These are phyloP conservation scores for Parasitella parasitica DNA, from an alignment of 371 early-diverging fungal species.

Conservation along the genomic window DNA sequence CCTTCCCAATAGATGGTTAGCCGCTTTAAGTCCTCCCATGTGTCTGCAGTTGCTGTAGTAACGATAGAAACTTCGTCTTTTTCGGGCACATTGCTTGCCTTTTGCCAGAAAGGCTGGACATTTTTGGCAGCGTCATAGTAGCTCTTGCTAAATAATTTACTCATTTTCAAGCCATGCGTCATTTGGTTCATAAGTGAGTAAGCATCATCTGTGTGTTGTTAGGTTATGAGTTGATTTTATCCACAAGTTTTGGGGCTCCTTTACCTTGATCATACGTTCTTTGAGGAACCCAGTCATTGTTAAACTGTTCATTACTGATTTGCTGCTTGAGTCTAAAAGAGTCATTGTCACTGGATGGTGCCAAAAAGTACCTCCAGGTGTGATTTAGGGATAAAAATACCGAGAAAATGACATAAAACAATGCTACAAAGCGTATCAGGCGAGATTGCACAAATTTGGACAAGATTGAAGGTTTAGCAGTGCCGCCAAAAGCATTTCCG, in stretches of 20 bases:
- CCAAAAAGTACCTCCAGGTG: conserved; percentile 25
- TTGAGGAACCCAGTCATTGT: conserved; percentile 41
- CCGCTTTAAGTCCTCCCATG: conserved; percentile 37
- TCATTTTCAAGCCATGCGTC: conserved; percentile 47
- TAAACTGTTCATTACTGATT: conserved; percentile 10
- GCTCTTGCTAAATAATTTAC: conserved; percentile 47
- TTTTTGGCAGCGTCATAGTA: conserved; percentile 33
- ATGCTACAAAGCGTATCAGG: conserved; percentile 26
- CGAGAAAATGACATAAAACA: conserved; percentile 46
- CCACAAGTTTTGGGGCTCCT: background rate
- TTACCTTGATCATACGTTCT: conserved; percentile 48
- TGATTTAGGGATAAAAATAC: conserved; percentile 44
- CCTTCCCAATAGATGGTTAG: conserved; percentile 49
- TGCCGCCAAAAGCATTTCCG: conserved; percentile 43
- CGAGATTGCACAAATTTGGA: conserved; percentile 23
- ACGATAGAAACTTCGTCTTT: conserved; percentile 38
- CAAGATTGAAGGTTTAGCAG: conserved; percentile 18
- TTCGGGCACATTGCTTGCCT: conserved; percentile 19
- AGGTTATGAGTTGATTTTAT: too few relatives aligned
- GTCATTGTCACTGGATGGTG: background rate
- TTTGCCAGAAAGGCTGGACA: conserved; percentile 45
- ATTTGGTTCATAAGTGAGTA: conserved; percentile 41
- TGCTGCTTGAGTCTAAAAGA: too few relatives aligned
- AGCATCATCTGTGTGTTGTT: conserved; percentile 25
- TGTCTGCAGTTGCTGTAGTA: conserved; percentile 37